phyloP scores from a whole-genome alignment of 805 yeast species.

The Candida krabiensis region DNA sequence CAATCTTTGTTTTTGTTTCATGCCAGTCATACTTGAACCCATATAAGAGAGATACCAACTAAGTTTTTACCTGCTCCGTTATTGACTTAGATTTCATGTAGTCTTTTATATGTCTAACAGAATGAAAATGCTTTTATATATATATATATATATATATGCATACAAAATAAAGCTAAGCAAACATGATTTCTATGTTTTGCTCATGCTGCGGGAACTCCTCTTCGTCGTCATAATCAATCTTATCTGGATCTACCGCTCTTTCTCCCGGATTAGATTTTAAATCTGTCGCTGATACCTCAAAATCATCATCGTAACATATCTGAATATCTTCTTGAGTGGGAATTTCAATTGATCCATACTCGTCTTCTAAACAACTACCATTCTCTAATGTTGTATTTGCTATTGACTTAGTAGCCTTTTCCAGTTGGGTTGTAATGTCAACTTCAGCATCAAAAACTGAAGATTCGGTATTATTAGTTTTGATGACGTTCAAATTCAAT shows the following conservation, averaged over 20 bases:
- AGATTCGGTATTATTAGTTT: not conserved
- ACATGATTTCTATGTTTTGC: slow-evolving; percentile 29
- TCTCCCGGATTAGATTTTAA: not conserved
- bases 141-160: slow-evolving; percentile 1
- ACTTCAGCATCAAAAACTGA: not conserved
- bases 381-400: slow-evolving; percentile 6
- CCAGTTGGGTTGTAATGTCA: not conserved
- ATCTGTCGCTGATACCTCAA: slow-evolving; percentile 7
- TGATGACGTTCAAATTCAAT: slow-evolving; percentile 10
- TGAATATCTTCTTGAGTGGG: slow-evolving; percentile 18
- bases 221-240: slow-evolving; percentile 32
- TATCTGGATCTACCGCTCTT: not conserved
- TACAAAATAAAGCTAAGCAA: slow-evolving; percentile 25
- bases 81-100: not conserved
- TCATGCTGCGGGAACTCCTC: slow-evolving; percentile 36
- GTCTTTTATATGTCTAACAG: slow-evolving; percentile 1
- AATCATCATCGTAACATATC: slow-evolving; percentile 24
- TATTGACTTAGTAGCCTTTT: slow-evolving; percentile 2
- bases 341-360: slow-evolving; percentile 22
- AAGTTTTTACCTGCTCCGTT: too few relatives aligned
- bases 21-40: too few relatives aligned
- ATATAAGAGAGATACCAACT: too few relatives aligned
- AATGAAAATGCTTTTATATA: slow-evolving; percentile 5
- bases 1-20: not conserved
- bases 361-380: not conserved